Evolutionary conservation across 208 protist genomes (phyloP).

Genomic region (Acanthamoeba lugdunensis): DNA sequence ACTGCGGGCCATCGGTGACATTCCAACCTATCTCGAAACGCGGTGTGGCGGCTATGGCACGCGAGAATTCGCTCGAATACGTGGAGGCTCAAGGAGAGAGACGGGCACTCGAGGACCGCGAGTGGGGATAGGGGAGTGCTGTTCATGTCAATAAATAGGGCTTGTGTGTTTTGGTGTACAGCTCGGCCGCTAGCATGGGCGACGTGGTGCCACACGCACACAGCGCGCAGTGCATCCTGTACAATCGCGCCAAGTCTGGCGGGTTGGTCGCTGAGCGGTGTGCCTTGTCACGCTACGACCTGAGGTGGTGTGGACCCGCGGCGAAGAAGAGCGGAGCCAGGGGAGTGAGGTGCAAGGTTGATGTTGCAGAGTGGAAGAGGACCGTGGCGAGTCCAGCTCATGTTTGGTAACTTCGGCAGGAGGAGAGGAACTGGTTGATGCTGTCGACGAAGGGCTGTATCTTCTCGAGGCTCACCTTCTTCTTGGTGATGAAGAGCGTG

Average conservation of each 20-base stretch:
- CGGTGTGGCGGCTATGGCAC: neutral
- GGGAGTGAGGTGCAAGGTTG: neutral
- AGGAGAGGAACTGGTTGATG: constrained; percentile 44
- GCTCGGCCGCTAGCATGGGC: no score
- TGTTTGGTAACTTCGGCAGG: constrained; percentile 14
- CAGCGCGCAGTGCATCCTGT: no score
- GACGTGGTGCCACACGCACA: no score
- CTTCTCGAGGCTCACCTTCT: constrained; percentile 34
- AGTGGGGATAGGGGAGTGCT: no score
- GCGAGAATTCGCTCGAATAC: neutral
- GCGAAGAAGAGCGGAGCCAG: no score
- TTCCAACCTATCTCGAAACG: neutral
- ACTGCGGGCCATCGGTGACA: neutral
- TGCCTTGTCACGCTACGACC: no score
- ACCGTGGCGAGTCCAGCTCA: neutral
- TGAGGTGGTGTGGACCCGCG: no score
- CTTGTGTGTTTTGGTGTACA: no score
- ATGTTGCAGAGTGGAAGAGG: neutral
- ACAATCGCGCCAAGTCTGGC: no score
- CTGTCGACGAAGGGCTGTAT: constrained; percentile 39
- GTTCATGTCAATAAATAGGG: no score
- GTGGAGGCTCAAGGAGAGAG: neutral
- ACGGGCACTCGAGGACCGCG: neutral
- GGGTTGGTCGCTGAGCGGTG: no score
- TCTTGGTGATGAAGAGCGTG: constrained; percentile 47